Percentiles rank a stretch among this genome's conserved stretches.
These are phyloP conservation scores for Raphanus sativus DNA, from an alignment of 345 rosid species.

Conservation along the genomic window DNA sequence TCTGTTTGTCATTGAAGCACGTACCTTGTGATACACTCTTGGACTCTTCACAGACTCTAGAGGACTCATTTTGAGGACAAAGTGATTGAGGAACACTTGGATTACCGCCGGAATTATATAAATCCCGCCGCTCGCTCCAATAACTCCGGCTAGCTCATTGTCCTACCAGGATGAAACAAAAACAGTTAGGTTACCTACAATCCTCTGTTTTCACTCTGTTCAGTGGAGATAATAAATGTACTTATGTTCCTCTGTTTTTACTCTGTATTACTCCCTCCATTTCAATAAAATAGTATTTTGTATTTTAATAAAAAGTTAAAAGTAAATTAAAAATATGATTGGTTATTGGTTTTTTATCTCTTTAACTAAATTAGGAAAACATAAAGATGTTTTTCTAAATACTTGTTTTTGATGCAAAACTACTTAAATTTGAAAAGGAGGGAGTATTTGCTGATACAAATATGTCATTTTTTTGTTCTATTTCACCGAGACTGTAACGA, in stretches of 20 bases:
- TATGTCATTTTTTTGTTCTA: too few species aligned
- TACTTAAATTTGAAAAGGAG: too few species aligned
- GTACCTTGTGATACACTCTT: conserved; percentile 76
- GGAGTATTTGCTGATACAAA: too few species aligned
- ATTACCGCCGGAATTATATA: conserved; percentile 68
- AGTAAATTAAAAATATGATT: too few species aligned
- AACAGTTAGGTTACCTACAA: background rate
- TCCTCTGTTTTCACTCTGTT: background rate
- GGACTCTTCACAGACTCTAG: conserved; percentile 69
- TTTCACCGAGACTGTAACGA: background rate
- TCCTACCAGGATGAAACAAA: conserved; percentile 46
- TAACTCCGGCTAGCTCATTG: conserved; percentile 59
- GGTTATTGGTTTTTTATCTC: too few species aligned
- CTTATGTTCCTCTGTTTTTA: background rate
- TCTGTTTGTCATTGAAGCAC: background rate
- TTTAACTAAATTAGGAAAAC: too few species aligned
- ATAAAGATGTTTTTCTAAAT: too few species aligned
- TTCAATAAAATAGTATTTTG: too few species aligned
- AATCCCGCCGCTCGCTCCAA: conserved; percentile 83
- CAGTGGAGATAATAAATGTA: background rate
- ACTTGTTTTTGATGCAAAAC: too few species aligned
- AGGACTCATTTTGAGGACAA: conserved; percentile 66
- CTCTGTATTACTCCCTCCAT: background rate
- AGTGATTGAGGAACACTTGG: conserved; percentile 77
- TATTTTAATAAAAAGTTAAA: too few species aligned